These are phyloP conservation scores for Phaseolus lunatus DNA, from an alignment of 306 rosid species.

Conservation along the genomic window DNA sequence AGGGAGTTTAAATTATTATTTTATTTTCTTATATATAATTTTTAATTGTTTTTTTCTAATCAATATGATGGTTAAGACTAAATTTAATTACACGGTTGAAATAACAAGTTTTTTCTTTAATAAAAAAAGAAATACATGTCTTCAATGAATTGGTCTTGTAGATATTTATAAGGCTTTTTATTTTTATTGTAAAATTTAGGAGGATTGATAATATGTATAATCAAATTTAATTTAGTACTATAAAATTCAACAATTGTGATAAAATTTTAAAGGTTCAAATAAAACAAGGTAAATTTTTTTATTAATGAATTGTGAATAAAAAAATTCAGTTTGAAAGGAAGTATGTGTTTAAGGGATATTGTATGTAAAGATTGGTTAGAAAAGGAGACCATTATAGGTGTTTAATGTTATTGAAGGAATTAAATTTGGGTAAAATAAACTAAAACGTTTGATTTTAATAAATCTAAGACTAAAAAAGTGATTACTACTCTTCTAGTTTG, in stretches of 20 bases:
- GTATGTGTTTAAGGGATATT: neutral
- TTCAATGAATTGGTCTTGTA: neutral
- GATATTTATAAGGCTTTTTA: neutral
- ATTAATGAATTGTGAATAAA: neutral
- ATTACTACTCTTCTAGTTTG: no score
- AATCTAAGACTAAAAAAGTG: no score
- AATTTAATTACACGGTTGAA: neutral
- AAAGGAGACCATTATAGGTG: neutral
- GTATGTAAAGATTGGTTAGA: neutral
- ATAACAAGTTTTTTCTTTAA: neutral
- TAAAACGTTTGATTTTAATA: no score
- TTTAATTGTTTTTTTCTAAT: no score
- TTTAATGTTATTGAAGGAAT: neutral
- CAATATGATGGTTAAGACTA: neutral
- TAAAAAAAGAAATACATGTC: neutral
- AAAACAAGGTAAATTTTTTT: neutral
- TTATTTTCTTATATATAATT: neutral
- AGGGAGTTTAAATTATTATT: constrained; percentile 34
- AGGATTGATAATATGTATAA: no score
- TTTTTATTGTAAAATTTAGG: neutral
- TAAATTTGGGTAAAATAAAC: no score
- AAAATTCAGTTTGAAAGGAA: neutral
- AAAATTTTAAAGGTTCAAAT: neutral
- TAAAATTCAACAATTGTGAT: neutral
- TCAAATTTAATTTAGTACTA: neutral